Base-by-base conservation (phyloP, 768 basidiomycete species). In the Lactarius sanguifluus region DNA sequence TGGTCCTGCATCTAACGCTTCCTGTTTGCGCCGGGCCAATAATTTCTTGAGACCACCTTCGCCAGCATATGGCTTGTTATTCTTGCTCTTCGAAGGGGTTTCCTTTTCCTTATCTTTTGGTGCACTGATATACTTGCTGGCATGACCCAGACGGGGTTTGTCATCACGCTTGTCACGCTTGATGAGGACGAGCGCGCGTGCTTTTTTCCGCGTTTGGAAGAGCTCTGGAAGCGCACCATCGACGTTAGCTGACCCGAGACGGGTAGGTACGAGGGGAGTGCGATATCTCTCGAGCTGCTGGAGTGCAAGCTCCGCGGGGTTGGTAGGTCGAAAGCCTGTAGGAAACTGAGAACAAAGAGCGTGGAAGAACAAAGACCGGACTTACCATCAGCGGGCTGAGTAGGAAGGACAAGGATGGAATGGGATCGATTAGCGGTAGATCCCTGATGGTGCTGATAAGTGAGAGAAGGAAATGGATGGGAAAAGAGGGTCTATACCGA, bases 1-100 rank as follows among this genome's bases (percentile, higher is more conserved):
- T 73, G 73, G 50, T 70, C 72, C 57, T 77, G 77, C 82, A 65
- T 83, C 81, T 61, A 84, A 80, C 50, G 79, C 84, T 72, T 89
- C 88, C 68, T 79, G 76, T 72, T 82, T 83, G 58, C 86, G 79
- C 69, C 84, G 82, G 25, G 88, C 86, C 45, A 92, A 75, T 74
- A 90, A 77, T 72, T 88, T 92, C 79, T 88, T 91, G 82, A 91
- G 86, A 0, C 89, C 89, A 61, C 90, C 88, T 68, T 86, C 84
- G 8, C 90, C 91, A 1, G 89, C 86, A 71, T 92, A 92, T 4
- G 91, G 91, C 71, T 92, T 92, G 28, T 65, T 75, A 41, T 74
- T 75, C 47, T 76, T 72, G 52, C 75, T 79, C 71, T 81, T 75
- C 56, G 72, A 75, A 6, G 72, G 72, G 73, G 80, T 77, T 38